These are phyloP conservation scores for Lepidium didymum DNA, from an alignment of 345 rosid species.

Conservation along the genomic window DNA sequence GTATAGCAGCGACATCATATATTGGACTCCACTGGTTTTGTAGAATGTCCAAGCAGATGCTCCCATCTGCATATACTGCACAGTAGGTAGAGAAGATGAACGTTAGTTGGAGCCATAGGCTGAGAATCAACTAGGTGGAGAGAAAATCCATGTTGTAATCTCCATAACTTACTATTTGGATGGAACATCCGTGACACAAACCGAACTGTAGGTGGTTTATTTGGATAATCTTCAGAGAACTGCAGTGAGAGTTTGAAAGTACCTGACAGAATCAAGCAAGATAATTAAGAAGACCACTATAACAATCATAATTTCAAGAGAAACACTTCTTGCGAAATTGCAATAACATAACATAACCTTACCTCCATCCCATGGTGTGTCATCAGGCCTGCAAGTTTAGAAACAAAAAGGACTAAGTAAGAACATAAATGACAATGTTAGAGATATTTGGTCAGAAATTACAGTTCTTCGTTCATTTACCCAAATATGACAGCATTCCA, in stretches of 20 bases:
- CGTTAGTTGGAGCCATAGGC: neutral
- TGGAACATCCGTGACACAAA: conserved; percentile 68
- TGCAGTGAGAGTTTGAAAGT: conserved; percentile 62
- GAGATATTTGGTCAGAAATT: neutral
- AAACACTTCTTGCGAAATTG: neutral
- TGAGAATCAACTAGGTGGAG: neutral
- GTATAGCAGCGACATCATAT: conserved; percentile 96
- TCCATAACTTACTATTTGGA: conserved; percentile 49
- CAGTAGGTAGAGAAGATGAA: neutral
- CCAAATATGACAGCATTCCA: conserved; percentile 70
- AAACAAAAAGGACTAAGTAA: neutral
- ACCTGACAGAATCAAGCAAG: conserved; percentile 29
- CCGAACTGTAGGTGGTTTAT: conserved; percentile 60
- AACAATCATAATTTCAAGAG: neutral
- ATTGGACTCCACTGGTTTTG: conserved; percentile 99
- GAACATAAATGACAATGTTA: neutral
- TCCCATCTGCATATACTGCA: conserved; percentile 95
- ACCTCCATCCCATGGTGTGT: conserved; percentile 67
- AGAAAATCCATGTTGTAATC: neutral
- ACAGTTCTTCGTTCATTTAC: conserved; percentile 19
- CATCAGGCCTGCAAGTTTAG: conserved; percentile 45
- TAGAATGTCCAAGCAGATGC: conserved; percentile 87
- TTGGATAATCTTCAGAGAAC: conserved; percentile 60
- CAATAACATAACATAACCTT: neutral
- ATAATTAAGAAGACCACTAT: neutral